A percentile compares a stretch with the other conserved stretches of the same genome.
Conservation (phyloP, 208 protist species). For the Polymyxa betae region DNA sequence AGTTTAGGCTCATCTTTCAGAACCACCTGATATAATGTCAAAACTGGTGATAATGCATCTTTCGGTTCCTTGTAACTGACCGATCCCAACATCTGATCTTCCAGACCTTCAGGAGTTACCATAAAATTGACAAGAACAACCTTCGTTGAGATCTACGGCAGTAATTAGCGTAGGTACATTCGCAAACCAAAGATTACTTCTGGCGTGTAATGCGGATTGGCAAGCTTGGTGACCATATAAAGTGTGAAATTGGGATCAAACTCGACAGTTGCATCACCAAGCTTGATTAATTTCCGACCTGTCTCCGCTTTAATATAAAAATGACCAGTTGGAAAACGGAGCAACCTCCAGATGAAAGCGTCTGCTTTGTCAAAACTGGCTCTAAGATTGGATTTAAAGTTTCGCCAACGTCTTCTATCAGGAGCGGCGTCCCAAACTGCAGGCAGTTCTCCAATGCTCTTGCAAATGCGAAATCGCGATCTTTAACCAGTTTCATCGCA, state of each 20-base stretch:
- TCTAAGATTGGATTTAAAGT: constrained; percentile 91
- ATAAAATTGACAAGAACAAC: constrained; percentile 98
- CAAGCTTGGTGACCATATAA: constrained; percentile 96
- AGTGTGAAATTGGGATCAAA: constrained; percentile 95
- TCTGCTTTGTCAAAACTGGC: constrained; percentile 82
- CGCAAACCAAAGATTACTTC: constrained; percentile 71
- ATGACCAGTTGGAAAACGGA: background rate
- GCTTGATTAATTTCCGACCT: constrained; percentile 86
- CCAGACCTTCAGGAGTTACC: constrained; percentile 92
- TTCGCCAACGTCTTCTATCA: constrained; percentile 93
- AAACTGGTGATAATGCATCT: background rate
- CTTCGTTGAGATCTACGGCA: constrained; percentile 74
- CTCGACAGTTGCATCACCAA: constrained; percentile 90
- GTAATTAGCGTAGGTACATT: background rate
- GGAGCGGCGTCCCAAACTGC: constrained; percentile 88
- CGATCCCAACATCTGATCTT: constrained; percentile 93
- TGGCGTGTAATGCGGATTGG: constrained; percentile 95
- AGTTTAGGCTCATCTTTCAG: constrained; percentile 93
- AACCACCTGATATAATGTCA: constrained; percentile 86
- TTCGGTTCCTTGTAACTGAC: background rate
- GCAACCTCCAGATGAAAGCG: constrained; percentile 70
- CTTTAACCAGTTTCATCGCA: constrained; percentile 89
- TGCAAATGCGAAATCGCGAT: constrained; percentile 83
- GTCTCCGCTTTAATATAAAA: background rate
- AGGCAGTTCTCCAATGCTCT: constrained; percentile 81